Conservation (phyloP, 208 protist species). For the Acanthamoeba culbertsoni region DNA sequence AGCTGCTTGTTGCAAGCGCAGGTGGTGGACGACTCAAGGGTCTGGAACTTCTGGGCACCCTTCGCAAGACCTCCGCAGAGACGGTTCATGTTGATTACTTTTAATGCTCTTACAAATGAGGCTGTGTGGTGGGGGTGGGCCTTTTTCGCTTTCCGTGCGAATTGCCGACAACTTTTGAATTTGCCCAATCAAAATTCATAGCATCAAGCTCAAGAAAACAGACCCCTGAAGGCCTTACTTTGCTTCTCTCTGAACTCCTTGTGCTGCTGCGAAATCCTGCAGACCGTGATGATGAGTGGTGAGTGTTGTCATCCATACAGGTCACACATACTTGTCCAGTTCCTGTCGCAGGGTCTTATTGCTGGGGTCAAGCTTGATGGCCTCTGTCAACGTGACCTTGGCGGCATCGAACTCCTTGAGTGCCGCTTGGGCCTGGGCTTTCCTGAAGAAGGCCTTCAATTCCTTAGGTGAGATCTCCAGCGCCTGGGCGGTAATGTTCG, state of each 20-base stretch:
- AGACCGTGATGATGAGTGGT: background rate
- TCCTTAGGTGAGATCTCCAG: background rate
- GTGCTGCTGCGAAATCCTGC: background rate
- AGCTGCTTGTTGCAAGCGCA: slow-evolving; percentile 39
- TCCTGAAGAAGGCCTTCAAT: background rate
- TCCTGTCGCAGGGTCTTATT: background rate
- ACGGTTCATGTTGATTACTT: background rate
- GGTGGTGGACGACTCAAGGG: background rate
- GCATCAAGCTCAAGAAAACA: background rate
- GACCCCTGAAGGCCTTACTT: background rate
- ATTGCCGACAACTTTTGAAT: background rate
- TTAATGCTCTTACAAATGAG: background rate
- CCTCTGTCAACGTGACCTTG: background rate
- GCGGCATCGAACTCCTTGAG: background rate
- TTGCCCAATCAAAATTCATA: background rate
- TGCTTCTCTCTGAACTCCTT: slow-evolving; percentile 36
- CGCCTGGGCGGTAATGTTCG: background rate
- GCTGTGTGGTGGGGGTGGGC: background rate
- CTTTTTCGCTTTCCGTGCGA: background rate
- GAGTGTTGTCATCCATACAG: background rate
- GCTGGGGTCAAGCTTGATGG: background rate
- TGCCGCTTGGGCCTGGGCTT: background rate
- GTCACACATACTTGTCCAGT: background rate
- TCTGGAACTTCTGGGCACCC: slow-evolving; percentile 36
- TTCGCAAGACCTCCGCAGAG: slow-evolving; percentile 21